Conservation (phyloP, 257 asterid genomes). For the Solanum virginianum region DNA sequence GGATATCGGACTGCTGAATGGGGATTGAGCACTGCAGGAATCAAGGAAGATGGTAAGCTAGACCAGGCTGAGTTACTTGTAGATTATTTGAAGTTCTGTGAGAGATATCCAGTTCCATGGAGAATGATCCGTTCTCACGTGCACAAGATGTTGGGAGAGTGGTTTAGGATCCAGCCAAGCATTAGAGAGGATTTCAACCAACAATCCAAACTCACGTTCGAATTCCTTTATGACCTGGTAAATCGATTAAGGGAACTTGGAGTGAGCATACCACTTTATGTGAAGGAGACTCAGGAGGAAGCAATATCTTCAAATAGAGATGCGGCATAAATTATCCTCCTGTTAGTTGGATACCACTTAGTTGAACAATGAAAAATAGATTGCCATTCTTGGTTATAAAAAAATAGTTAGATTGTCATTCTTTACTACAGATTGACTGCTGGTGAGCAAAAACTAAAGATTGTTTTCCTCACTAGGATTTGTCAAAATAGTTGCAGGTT, state of each 20-base stretch:
- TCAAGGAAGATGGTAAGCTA: slow-evolving; percentile 30
- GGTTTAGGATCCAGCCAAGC: slow-evolving; percentile 65
- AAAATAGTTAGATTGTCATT: background rate
- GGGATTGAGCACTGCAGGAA: slow-evolving; percentile 30
- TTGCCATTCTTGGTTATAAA: background rate
- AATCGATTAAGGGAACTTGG: slow-evolving; percentile 63
- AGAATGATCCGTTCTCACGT: slow-evolving; percentile 92
- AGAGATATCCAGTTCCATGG: slow-evolving; percentile 90
- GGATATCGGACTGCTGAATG: slow-evolving; percentile 73
- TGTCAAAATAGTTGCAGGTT: background rate
- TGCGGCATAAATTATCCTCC: slow-evolving; percentile 4
- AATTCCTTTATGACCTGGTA: slow-evolving; percentile 53
- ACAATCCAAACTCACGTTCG: slow-evolving; percentile 61
- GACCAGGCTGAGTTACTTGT: slow-evolving; percentile 65
- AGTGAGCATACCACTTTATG: slow-evolving; percentile 50
- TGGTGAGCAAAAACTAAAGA: background rate
- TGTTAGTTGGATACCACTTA: background rate
- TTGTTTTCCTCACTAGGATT: background rate
- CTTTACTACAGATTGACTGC: background rate
- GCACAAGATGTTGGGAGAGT: slow-evolving; percentile 86
- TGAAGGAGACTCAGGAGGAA: slow-evolving; percentile 14
- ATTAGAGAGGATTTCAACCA: slow-evolving; percentile 66
- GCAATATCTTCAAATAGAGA: slow-evolving; percentile 11
- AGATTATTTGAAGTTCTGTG: slow-evolving; percentile 72
- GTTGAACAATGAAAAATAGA: background rate